These are phyloP conservation scores for Corylus americana DNA, from an alignment of 306 rosid species.

Conservation along the genomic window DNA sequence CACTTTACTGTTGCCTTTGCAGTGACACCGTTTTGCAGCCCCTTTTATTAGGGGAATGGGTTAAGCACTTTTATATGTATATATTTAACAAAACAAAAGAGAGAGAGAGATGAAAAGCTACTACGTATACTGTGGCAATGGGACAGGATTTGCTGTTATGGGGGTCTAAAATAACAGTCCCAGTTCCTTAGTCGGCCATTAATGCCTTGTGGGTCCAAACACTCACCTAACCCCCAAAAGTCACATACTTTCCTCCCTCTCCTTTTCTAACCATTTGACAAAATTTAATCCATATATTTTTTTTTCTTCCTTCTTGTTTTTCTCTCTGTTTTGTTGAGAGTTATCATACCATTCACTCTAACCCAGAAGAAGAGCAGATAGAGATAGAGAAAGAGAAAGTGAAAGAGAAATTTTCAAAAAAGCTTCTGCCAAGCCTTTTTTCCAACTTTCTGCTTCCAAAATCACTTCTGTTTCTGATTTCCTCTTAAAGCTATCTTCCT, in stretches of 20 bases:
- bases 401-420: conserved; percentile 35
- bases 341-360: conserved; percentile 39
- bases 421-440: conserved; percentile 48
- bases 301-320: conserved; percentile 4
- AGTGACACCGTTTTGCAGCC: conserved; percentile 18
- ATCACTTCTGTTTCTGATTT: conserved; percentile 36
- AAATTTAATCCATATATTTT: conserved; percentile 17
- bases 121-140: conserved; percentile 20
- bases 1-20: conserved; percentile 35
- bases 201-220: conserved; percentile 57
- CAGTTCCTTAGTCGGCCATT: conserved; percentile 58
- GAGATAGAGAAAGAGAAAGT: too few species aligned
- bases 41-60: conserved; percentile 50
- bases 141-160: conserved; percentile 56
- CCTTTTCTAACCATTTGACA: conserved; percentile 21
- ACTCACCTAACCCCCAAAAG: conserved; percentile 54
- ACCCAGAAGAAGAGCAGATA: conserved; percentile 33
- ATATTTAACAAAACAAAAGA: too few species aligned
- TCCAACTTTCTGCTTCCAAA: conserved; percentile 63
- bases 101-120: too few species aligned
- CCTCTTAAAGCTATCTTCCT: conserved; percentile 24
- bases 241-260: conserved; percentile 33
- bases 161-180: conserved; percentile 54
- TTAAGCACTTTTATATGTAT: neutral
- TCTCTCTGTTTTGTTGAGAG: neutral